Conservation (phyloP, 2,329 filamentous ascomycete species). For the Bisporella sp. region DNA sequence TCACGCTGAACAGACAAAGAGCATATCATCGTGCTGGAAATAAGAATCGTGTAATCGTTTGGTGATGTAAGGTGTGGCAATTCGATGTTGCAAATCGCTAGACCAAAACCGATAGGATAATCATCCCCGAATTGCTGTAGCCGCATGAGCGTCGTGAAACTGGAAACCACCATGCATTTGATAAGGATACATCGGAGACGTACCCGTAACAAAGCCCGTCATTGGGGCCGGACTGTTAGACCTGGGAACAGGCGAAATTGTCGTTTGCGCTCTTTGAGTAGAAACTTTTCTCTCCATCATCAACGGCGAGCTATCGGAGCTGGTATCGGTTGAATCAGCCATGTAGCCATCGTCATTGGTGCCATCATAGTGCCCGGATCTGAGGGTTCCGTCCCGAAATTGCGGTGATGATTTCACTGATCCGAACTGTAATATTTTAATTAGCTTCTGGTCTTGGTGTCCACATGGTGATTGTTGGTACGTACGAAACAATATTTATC, state of each 20-base stretch:
- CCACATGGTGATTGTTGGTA: slow-evolving; percentile 39
- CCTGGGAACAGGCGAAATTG: slow-evolving; percentile 28
- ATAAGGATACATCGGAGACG: slow-evolving; percentile 31
- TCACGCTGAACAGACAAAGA: neutral
- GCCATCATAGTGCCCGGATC: slow-evolving; percentile 37
- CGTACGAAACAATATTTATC: slow-evolving; percentile 99
- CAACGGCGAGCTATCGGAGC: slow-evolving; percentile 27
- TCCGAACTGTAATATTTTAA: slow-evolving; percentile 45
- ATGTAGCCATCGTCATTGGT: slow-evolving; percentile 31
- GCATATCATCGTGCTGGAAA: neutral
- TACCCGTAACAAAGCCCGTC: slow-evolving; percentile 40
- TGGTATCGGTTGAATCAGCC: slow-evolving; percentile 24
- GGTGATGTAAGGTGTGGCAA: neutral
- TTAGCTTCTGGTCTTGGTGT: slow-evolving; percentile 32
- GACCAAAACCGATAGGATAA: neutral
- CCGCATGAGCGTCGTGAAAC: slow-evolving; percentile 28
- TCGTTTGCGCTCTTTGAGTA: slow-evolving; percentile 10
- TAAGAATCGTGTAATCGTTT: neutral
- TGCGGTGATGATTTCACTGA: slow-evolving; percentile 49
- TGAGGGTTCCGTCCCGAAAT: slow-evolving; percentile 40
- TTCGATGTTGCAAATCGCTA: neutral
- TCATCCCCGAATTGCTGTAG: slow-evolving; percentile 30
- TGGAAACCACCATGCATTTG: slow-evolving; percentile 23
- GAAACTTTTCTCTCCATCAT: slow-evolving; percentile 20
- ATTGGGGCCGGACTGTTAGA: slow-evolving; percentile 40